These are phyloP conservation scores for Pholiota adiposa DNA, from an alignment of 1,284 basidiomycete species.

Conservation along the genomic window DNA sequence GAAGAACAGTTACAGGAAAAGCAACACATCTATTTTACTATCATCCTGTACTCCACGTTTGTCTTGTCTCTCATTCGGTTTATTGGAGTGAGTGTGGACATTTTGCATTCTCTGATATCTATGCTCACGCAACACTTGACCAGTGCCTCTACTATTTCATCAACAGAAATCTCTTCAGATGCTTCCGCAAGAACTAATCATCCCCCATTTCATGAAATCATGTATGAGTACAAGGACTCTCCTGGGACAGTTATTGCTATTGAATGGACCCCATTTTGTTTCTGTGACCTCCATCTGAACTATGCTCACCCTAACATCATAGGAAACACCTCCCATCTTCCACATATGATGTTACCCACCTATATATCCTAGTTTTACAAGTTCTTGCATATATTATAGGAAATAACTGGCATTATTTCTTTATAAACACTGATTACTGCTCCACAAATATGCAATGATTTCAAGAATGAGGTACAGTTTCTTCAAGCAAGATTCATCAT, in stretches of 20 bases:
- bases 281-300: neutral
- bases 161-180: slow-evolving; percentile 82
- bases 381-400: neutral
- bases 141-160: slow-evolving; percentile 87
- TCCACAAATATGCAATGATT: neutral
- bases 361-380: neutral
- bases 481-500: slow-evolving; percentile 1
- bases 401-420: slow-evolving; percentile 3
- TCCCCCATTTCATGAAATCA: neutral
- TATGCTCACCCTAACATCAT: neutral
- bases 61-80: slow-evolving; percentile 83
- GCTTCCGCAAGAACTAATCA: slow-evolving; percentile 71
- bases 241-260: slow-evolving; percentile 5
- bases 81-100: slow-evolving; percentile 64
- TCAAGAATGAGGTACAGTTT: no score
- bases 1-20: slow-evolving; percentile 53
- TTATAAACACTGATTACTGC: slow-evolving; percentile 3
- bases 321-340: neutral
- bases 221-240: neutral
- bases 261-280: slow-evolving; percentile 5
- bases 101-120: neutral
- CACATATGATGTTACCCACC: neutral
- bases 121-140: slow-evolving; percentile 25
- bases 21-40: slow-evolving; percentile 81
- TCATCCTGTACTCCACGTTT: slow-evolving; percentile 92